A percentile compares a stretch with the other conserved stretches of the same genome.
These are phyloP conservation scores for Lophiotrema nucula DNA, from an alignment of 495 filamentous ascomycete species.

Conservation along the genomic window DNA sequence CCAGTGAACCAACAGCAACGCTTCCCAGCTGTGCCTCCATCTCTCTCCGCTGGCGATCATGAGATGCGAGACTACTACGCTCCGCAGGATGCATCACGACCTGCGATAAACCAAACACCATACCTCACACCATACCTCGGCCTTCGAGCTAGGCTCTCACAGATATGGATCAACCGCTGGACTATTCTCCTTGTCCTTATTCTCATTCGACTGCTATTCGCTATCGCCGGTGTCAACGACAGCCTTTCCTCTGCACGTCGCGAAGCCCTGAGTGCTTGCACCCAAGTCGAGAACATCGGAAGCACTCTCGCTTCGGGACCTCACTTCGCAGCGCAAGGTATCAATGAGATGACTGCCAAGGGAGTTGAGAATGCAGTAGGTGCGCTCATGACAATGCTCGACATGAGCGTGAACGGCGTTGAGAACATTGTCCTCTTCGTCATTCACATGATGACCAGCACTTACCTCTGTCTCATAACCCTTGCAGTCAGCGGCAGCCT, in stretches of 20 bases:
- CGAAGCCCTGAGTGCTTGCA: conserved; percentile 85
- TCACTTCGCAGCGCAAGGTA: conserved; percentile 81
- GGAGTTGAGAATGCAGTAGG: conserved; percentile 75
- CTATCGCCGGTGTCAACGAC: conserved; percentile 64
- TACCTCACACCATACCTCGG: conserved; percentile 90
- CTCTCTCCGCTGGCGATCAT: conserved; percentile 55
- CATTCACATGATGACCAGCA: conserved; percentile 83
- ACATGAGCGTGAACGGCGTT: conserved; percentile 74
- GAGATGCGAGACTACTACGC: conserved; percentile 55
- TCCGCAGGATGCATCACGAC: conserved; percentile 47
- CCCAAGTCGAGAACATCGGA: conserved; percentile 87
- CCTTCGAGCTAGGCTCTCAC: conserved; percentile 81
- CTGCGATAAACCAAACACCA: conserved; percentile 52
- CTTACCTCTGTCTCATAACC: conserved; percentile 82
- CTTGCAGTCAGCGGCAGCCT: conserved; percentile 76
- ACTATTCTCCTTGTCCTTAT: conserved; percentile 85
- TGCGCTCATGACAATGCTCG: conserved; percentile 71
- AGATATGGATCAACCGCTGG: conserved; percentile 97
- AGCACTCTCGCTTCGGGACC: conserved; percentile 98
- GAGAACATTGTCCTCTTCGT: conserved; percentile 87
- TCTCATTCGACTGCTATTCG: conserved; percentile 74
- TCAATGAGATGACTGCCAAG: conserved; percentile 78
- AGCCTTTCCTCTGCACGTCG: conserved; percentile 71
- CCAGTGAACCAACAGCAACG: conserved; percentile 48
- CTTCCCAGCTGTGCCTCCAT: conserved; percentile 49